These are phyloP conservation scores for Ceriops tagal DNA, from an alignment of 345 rosid genomes.

Conservation along the genomic window DNA sequence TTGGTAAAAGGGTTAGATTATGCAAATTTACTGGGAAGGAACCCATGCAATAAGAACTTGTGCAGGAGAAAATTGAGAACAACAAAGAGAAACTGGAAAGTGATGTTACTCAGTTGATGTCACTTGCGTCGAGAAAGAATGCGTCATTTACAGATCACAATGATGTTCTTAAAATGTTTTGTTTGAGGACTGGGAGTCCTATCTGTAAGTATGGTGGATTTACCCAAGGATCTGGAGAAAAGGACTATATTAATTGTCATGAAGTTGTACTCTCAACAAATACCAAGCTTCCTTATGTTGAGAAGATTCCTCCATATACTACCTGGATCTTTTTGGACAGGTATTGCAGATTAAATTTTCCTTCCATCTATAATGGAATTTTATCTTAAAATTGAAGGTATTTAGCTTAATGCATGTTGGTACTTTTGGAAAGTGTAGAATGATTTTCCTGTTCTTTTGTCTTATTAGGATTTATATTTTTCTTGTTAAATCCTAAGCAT, in stretches of 20 bases:
- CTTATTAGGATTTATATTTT: conserved; percentile 18
- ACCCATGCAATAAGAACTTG: conserved; percentile 3
- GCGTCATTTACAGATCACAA: conserved; percentile 21
- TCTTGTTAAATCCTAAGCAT: conserved; percentile 38
- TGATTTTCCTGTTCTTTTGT: not conserved
- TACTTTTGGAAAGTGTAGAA: not conserved
- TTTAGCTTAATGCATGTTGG: no score
- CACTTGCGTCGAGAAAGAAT: conserved; percentile 43
- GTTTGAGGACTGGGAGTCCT: conserved; percentile 51
- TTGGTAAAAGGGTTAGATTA: no score
- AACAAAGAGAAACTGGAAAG: conserved; percentile 56
- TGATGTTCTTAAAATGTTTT: conserved; percentile 34
- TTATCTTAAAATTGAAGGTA: no score
- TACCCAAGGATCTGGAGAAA: conserved; percentile 55
- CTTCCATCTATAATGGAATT: no score
- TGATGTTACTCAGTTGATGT: conserved; percentile 39
- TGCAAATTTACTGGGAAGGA: not conserved
- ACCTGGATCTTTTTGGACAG: conserved; percentile 96
- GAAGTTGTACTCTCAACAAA: conserved; percentile 48
- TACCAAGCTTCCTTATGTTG: conserved; percentile 53
- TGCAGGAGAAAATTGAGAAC: conserved; percentile 66
- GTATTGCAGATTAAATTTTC: conserved; percentile 32
- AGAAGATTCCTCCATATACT: conserved; percentile 87
- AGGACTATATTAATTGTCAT: conserved; percentile 56
- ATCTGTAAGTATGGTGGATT: conserved; percentile 54